Evolutionary conservation across 805 yeast genomes (phyloP).

Genomic region (Jamesozyma piceae): DNA sequence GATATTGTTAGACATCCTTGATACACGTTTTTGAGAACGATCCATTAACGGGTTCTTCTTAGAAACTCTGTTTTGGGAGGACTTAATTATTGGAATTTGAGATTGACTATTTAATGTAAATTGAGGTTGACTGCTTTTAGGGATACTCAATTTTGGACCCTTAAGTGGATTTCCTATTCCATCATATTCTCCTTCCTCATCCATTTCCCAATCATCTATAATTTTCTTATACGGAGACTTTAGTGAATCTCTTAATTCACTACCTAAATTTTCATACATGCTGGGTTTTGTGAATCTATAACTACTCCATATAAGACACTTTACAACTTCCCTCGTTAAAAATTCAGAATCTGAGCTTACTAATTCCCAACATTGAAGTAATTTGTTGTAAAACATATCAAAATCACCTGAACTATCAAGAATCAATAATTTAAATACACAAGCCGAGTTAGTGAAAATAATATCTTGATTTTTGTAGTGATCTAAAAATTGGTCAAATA

Average conservation of each 20-base stretch:
- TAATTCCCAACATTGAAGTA: conserved; percentile 26
- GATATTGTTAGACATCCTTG: not conserved
- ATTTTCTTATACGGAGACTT: conserved; percentile 11
- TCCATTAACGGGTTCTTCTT: not conserved
- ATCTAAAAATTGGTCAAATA: conserved; percentile 20
- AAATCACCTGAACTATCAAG: conserved; percentile 13
- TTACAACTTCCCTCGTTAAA: conserved; percentile 14
- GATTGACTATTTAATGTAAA: conserved; percentile 15
- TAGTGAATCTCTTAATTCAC: conserved; percentile 6
- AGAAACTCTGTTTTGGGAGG: conserved; percentile 17
- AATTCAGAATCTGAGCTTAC: conserved; percentile 12
- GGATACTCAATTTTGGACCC: not conserved
- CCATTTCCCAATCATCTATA: conserved; percentile 21
- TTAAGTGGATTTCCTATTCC: not conserved
- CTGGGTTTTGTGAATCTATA: conserved; percentile 10
- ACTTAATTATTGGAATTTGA: conserved; percentile 24
- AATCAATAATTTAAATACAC: conserved; percentile 10
- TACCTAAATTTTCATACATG: conserved; percentile 4
- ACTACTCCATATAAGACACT: conserved; percentile 12
- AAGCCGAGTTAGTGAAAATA: conserved; percentile 11
- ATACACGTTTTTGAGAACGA: not conserved
- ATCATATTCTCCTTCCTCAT: conserved; percentile 5
- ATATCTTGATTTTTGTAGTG: conserved; percentile 19
- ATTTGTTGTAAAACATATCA: conserved; percentile 19
- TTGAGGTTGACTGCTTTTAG: conserved; percentile 13